A percentile compares a stretch with the other conserved stretches of the same genome.
These are phyloP conservation scores for Eimeria sp. DNA, from an alignment of 169 alveolate species.

Conservation along the genomic window DNA sequence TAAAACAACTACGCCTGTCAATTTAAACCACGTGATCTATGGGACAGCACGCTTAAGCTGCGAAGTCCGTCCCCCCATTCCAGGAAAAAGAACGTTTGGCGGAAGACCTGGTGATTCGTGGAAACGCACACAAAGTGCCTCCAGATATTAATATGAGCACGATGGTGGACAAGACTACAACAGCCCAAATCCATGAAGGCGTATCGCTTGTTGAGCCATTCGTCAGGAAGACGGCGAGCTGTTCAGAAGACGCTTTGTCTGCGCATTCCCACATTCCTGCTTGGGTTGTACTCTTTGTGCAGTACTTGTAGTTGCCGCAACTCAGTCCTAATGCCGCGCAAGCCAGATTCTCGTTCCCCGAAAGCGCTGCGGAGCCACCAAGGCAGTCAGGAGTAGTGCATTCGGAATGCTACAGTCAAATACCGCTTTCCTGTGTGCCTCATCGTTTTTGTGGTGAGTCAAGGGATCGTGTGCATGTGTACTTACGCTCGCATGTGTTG, in stretches of 20 bases:
- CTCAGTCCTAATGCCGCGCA: constrained; percentile 12
- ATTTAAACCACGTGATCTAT: background rate
- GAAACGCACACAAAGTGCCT: constrained; percentile 45
- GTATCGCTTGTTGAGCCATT: constrained; percentile 64
- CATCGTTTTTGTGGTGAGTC: background rate
- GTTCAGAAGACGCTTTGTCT: constrained; percentile 30
- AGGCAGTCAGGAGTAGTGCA: background rate
- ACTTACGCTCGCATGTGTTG: constrained; percentile 76
- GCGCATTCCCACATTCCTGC: constrained; percentile 56
- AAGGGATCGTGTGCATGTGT: background rate
- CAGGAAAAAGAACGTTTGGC: background rate
- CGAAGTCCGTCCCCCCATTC: background rate
- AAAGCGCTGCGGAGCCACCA: constrained; percentile 15
- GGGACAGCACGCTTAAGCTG: background rate
- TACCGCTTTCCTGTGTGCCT: background rate
- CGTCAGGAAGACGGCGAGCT: constrained; percentile 43
- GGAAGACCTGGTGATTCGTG: background rate
- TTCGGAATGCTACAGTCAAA: background rate
- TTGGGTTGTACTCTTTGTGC: constrained; percentile 35
- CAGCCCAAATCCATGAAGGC: constrained; percentile 77
- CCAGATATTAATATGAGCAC: constrained; percentile 46
- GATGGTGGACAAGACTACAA: constrained; percentile 35
- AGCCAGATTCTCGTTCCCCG: constrained; percentile 73
- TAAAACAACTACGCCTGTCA: background rate
- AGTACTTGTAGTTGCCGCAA: constrained; percentile 67